Conservation (phyloP, 108 stramenopile species). For the Skeletonema potamos region DNA sequence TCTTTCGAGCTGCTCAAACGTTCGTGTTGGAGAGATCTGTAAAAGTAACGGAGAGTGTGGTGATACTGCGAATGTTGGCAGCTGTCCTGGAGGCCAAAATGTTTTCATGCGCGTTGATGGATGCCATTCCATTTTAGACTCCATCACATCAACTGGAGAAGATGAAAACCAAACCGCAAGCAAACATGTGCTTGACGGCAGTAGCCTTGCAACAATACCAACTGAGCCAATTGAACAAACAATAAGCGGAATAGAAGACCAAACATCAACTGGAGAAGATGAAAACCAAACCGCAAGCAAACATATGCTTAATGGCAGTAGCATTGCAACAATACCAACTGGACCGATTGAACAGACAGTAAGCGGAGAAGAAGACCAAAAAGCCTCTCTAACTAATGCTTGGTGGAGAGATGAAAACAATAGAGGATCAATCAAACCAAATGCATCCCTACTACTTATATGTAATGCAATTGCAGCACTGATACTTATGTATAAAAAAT, state of each 20-base stretch:
- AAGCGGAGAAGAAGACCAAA: too few relatives aligned
- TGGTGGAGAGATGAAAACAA: too few relatives aligned
- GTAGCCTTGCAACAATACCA: background rate
- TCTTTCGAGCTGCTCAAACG: constrained; percentile 19
- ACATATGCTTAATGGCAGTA: background rate
- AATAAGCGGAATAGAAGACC: background rate
- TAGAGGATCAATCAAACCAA: too few relatives aligned
- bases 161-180: background rate
- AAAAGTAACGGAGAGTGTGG: constrained; percentile 28
- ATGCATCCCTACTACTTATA: too few relatives aligned
- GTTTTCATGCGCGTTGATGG: constrained; percentile 12
- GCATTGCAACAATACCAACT: background rate
- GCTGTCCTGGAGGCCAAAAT: constrained; percentile 13
- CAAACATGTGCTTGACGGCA: background rate
- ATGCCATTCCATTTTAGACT: background rate
- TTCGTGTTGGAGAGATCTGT: constrained; percentile 29
- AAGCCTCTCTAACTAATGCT: too few relatives aligned
- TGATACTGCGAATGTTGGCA: background rate
- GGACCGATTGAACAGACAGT: background rate
- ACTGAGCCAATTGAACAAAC: background rate
- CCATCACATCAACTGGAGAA: background rate
- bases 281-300: background rate
- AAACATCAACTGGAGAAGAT: background rate
- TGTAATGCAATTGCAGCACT: too few relatives aligned
- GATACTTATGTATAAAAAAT: too few relatives aligned